Evolutionary conservation across 2,329 filamentous ascomycete species (phyloP).

Genomic region (Colletotrichum spinosum): DNA sequence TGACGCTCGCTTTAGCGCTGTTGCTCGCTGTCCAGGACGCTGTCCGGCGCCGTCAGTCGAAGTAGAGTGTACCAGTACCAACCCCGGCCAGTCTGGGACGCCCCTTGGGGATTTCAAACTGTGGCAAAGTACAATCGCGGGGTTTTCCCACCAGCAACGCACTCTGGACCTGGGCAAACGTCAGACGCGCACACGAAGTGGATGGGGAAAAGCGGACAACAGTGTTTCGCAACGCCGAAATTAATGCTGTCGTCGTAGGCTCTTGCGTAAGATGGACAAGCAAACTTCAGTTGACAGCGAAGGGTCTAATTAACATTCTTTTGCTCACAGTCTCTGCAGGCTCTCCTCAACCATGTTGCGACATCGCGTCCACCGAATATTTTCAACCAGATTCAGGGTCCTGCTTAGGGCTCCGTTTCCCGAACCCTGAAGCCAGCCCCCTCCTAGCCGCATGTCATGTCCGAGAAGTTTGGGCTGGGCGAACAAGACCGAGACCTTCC

Average conservation of each 20-base stretch:
- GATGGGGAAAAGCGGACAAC: too few relatives aligned
- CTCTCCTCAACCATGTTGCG: too few relatives aligned
- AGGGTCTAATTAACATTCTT: too few relatives aligned
- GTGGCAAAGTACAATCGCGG: slow-evolving; percentile 35
- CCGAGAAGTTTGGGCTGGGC: slow-evolving; percentile 6
- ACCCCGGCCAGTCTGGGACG: slow-evolving; percentile 1
- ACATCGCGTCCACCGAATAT: neutral
- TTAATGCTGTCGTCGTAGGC: too few relatives aligned
- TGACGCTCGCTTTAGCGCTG: neutral
- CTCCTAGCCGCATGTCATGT: slow-evolving; percentile 19
- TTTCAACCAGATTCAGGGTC: slow-evolving; percentile 24
- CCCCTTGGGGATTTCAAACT: slow-evolving; percentile 29
- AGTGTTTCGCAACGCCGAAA: too few relatives aligned
- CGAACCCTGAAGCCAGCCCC: slow-evolving; percentile 27
- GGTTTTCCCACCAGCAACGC: slow-evolving; percentile 2
- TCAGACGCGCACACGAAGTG: too few relatives aligned
- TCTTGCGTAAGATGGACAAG: too few relatives aligned
- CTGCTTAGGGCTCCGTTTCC: slow-evolving; percentile 31
- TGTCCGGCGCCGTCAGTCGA: too few relatives aligned
- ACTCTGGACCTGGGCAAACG: neutral
- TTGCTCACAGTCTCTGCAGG: too few relatives aligned
- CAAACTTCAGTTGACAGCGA: too few relatives aligned
- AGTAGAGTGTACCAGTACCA: too few relatives aligned
- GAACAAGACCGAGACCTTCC: neutral
- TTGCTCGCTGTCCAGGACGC: neutral